phyloP scores from a whole-genome alignment of 805 yeast genomes.

The Scheffersomyces stipitis region DNA sequence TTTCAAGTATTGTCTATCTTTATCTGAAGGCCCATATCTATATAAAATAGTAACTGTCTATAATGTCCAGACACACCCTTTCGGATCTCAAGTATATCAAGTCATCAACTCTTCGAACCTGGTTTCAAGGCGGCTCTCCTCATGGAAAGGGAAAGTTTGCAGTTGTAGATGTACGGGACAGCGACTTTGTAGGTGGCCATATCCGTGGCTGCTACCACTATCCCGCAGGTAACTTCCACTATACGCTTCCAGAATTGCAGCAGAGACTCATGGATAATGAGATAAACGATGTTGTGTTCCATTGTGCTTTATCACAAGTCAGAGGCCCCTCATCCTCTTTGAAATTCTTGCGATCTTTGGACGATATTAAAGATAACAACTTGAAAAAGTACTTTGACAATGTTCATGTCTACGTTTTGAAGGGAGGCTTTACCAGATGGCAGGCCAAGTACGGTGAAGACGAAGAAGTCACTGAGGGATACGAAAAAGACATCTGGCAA shows the following conservation, averaged over 20 bases:
- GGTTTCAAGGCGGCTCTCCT: constrained; percentile 45
- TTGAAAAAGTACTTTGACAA: constrained; percentile 22
- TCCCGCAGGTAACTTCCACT: constrained; percentile 49
- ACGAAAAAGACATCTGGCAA: constrained; percentile 38
- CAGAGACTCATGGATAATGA: constrained; percentile 29
- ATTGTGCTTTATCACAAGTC: constrained; percentile 88
- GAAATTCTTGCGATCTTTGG: constrained; percentile 51
- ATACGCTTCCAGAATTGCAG: constrained; percentile 38
- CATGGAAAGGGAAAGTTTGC: constrained; percentile 42
- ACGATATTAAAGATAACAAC: constrained; percentile 26
- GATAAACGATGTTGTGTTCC: constrained; percentile 67
- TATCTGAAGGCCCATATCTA: background rate
- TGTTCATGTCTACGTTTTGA: constrained; percentile 64
- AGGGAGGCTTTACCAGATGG: constrained; percentile 89
- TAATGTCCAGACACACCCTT: constrained; percentile 19
- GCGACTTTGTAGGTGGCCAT: constrained; percentile 80
- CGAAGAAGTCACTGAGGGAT: constrained; percentile 54
- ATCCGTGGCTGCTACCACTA: constrained; percentile 54
- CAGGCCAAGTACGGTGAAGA: constrained; percentile 74
- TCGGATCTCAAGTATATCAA: constrained; percentile 49
- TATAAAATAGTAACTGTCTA: background rate
- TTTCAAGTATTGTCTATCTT: no score
- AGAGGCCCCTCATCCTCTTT: constrained; percentile 88
- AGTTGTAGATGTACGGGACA: constrained; percentile 83
- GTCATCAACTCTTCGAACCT: constrained; percentile 42